Evolutionary conservation across 352 stramenopile genomes (phyloP), one percentile per base, ranked within the genome.

Genomic region (Globisporangium iwayamae): DNA sequence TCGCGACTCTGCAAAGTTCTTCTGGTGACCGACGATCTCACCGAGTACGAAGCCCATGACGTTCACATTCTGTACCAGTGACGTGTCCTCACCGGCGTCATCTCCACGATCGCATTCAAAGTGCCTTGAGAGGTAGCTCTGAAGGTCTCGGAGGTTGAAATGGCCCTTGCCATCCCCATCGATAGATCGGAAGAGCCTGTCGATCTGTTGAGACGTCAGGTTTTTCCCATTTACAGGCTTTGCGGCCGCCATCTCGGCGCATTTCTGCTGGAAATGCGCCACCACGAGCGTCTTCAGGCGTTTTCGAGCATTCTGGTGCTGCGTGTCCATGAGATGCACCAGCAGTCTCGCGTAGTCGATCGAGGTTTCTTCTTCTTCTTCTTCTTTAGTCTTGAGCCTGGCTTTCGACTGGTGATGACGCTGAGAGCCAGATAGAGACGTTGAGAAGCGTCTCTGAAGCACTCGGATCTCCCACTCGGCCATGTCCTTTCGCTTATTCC

Each of bases 291-390:
- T 14, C 34, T 76, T 63, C 0, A 89, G 67, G 34, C 38, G 28
- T 10, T 69, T 39, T 28, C 71, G 54, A 0, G 64, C 53, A 2
- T 60, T 45, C 18, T 67, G 63, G 20, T 81, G 78, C 22, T 89
- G 72, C 5, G 55, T 58, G 3, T 84, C 76, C 7, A 83, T 45
- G n/a, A 89, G 60, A 57, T 77, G 81, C 22, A 86, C 72, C 0
- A 89, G 52, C 38, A 89, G 56, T 3, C 68, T 73, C 20, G 71
- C 66, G 47, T 85, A 89, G 34, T 86, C 72, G 10, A 89, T 83
- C 3, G 48, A 67, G 22, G 54, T 10, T 13, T 56, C 13, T 13
- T 56, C 32, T 30, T 14, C 16, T 7, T 6, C 46, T 11, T 59
- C 18, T n/a, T 43, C 34, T 11, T 60, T 25, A 28, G 36, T 16